These are phyloP conservation scores for Gypsophila paniculata DNA, from an alignment of 179 eudicot genomes.

Conservation along the genomic window DNA sequence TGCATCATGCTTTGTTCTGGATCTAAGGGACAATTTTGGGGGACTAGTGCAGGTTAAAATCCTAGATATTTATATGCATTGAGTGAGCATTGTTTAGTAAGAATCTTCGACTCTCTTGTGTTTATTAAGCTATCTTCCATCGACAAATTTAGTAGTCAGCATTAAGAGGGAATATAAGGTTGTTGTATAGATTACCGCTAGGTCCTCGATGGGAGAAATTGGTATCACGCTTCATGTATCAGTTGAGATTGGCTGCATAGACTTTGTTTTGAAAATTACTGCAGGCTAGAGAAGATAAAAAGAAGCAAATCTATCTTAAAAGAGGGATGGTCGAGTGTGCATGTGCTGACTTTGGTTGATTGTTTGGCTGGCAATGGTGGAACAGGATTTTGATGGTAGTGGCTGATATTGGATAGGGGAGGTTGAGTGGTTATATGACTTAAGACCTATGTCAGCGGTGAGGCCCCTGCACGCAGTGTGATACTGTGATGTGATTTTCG, in stretches of 20 bases:
- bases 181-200: not conserved
- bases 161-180: not conserved
- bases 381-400: not conserved
- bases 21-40: conserved; percentile 88
- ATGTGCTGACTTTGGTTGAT: not conserved
- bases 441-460: not conserved
- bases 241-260: not conserved
- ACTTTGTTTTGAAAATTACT: not conserved
- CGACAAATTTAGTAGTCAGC: not conserved
- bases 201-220: not conserved
- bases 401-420: too few species aligned
- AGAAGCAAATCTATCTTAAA: not conserved
- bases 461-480: not conserved
- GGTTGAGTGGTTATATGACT: not conserved
- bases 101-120: not conserved
- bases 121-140: conserved; percentile 1
- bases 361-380: not conserved
- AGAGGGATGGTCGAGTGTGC: not conserved
- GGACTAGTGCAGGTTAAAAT: conserved; percentile 85
- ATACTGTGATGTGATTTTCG: not conserved
- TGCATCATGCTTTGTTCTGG: conserved; percentile 79
- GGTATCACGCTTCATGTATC: not conserved
- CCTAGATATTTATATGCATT: not conserved
- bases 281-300: not conserved
- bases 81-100: not conserved